Conservation (phyloP, 164 flowering plant species). For the Kingdonia uniflora region DNA sequence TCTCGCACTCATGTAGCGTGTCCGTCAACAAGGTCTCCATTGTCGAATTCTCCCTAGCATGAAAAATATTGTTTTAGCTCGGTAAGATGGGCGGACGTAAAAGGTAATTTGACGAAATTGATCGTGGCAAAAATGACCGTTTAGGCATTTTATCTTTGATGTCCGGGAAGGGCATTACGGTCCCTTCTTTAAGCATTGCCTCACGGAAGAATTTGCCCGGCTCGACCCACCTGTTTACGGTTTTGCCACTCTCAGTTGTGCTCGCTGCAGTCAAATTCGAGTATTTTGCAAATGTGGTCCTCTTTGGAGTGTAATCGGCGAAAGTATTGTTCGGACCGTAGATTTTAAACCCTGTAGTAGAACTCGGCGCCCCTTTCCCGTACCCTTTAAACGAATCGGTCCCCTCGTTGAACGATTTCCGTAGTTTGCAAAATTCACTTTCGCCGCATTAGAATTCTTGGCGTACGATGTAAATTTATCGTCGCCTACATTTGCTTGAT, state of each 20-base stretch:
- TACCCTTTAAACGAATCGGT: conserved; percentile 57
- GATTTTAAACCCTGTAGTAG: conserved; percentile 36
- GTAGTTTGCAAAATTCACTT: conserved; percentile 44
- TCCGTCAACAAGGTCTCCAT: conserved; percentile 33
- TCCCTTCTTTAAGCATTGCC: conserved; percentile 48
- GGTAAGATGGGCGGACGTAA: conserved; percentile 26
- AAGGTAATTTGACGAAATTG: conserved; percentile 52
- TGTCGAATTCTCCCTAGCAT: conserved; percentile 36
- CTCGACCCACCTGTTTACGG: conserved; percentile 46
- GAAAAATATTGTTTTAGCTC: conserved; percentile 39
- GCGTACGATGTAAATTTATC: conserved; percentile 66
- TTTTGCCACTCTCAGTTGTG: conserved; percentile 13
- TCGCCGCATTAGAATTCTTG: conserved; percentile 33
- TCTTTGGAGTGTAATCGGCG: conserved; percentile 32
- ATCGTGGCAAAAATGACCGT: conserved; percentile 75
- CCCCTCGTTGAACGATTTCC: conserved; percentile 67
- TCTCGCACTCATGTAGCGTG: conserved; percentile 62
- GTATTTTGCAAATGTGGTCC: conserved; percentile 37
- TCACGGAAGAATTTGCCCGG: conserved; percentile 84
- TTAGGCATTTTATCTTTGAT: conserved; percentile 73
- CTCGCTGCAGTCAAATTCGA: conserved; percentile 10
- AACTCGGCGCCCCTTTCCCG: conserved; percentile 35
- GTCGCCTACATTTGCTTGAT: conserved; percentile 57
- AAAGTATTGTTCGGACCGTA: conserved; percentile 46
- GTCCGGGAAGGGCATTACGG: conserved; percentile 71